Evolutionary conservation across 805 yeast species (phyloP).

Genomic region (Lachancea sp.): DNA sequence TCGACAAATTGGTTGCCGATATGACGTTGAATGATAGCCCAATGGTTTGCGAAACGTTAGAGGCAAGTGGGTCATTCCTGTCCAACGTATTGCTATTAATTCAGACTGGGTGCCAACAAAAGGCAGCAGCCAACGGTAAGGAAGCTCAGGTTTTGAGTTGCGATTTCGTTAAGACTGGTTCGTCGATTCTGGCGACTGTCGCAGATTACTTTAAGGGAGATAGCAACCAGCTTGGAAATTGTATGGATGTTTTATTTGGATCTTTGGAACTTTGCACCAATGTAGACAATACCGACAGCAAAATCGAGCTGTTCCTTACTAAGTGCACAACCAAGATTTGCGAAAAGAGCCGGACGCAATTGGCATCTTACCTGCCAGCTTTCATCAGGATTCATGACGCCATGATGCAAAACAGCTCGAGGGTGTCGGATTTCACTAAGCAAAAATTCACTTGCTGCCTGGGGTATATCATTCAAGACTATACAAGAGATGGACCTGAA

Average conservation of each 20-base stretch:
- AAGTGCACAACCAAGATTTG: constrained; percentile 27
- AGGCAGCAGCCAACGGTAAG: constrained; percentile 13
- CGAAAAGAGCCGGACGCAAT: constrained; percentile 26
- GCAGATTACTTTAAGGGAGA: constrained; percentile 27
- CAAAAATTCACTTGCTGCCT: constrained; percentile 57
- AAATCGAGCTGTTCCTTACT: constrained; percentile 25
- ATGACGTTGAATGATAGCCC: constrained; percentile 27
- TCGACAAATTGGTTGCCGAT: constrained; percentile 24
- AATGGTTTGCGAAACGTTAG: constrained; percentile 25
- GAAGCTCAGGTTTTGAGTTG: constrained; percentile 19
- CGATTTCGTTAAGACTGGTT: constrained; percentile 28
- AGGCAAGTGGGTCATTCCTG: constrained; percentile 17
- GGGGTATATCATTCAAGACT: constrained; percentile 54
- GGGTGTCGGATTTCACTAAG: constrained; percentile 28
- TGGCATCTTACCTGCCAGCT: constrained; percentile 22
- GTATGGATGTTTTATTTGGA: constrained; percentile 26
- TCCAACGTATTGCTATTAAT: constrained; percentile 22
- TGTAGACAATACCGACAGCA: constrained; percentile 13
- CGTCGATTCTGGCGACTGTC: constrained; percentile 24
- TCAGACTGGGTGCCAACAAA: constrained; percentile 21
- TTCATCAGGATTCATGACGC: constrained; percentile 32
- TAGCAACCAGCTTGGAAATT: constrained; percentile 16
- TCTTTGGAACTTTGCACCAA: constrained; percentile 23
- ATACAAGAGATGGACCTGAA: constrained; percentile 38
- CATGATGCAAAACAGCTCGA: constrained; percentile 23